Evolutionary conservation across 371 early-diverging fungal species (phyloP).

Genomic region (Mucor sp.): DNA sequence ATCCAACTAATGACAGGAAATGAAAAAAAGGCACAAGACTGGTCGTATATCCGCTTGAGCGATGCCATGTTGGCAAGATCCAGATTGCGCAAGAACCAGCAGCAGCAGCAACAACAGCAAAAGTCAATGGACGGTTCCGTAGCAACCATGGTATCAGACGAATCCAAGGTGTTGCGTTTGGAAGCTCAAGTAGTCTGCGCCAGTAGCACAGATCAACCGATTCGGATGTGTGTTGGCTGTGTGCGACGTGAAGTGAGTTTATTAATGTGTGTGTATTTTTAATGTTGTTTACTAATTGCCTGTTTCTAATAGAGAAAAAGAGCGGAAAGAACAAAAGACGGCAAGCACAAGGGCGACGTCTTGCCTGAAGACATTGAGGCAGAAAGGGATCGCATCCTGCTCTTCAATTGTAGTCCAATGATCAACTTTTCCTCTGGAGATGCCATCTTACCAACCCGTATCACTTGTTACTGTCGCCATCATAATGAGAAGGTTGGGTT

Average conservation of each 20-base stretch:
- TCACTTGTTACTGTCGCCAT: slow-evolving; percentile 93
- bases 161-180: slow-evolving; percentile 56
- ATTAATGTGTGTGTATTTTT: neutral
- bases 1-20: slow-evolving; percentile 72
- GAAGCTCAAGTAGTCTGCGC: slow-evolving; percentile 82
- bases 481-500: slow-evolving; percentile 89
- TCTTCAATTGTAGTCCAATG: slow-evolving; percentile 81
- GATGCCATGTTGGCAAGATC: slow-evolving; percentile 72
- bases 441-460: slow-evolving; percentile 82
- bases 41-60: slow-evolving; percentile 81
- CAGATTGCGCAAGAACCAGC: slow-evolving; percentile 18
- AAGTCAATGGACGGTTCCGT: slow-evolving; percentile 5
- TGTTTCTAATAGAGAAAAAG: slow-evolving; percentile 35
- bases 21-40: slow-evolving; percentile 69
- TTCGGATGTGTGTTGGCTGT: slow-evolving; percentile 80
- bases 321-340: slow-evolving; percentile 49
- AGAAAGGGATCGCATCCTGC: slow-evolving; percentile 70
- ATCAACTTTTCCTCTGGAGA: slow-evolving; percentile 86
- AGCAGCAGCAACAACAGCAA: neutral
- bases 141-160: slow-evolving; percentile 21
- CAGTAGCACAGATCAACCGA: slow-evolving; percentile 71
- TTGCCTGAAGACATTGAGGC: slow-evolving; percentile 45
- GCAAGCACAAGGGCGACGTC: slow-evolving; percentile 26
- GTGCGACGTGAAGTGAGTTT: slow-evolving; percentile 76
- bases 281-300: neutral